A percentile compares a stretch with the other conserved stretches of the same genome.
Conservation (phyloP, 192 early-diverging fungal genomes). For the Podila epigama region DNA sequence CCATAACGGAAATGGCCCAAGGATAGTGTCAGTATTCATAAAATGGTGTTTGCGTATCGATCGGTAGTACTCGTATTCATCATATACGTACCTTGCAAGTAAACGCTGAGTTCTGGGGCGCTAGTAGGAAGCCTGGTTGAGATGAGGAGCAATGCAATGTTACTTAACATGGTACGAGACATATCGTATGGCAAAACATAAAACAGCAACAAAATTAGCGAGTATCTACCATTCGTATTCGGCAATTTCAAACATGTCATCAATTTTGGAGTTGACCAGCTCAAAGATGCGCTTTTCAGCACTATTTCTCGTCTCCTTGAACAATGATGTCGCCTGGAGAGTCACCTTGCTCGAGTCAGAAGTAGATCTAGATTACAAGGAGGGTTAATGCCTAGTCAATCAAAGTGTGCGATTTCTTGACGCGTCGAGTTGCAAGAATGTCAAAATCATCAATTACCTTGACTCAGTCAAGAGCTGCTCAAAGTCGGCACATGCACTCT, state of each 20-base stretch:
- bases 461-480: slow-evolving; percentile 78
- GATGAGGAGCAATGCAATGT: not conserved
- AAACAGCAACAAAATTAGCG: not conserved
- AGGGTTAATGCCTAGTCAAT: no score
- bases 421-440: not conserved
- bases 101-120: slow-evolving; percentile 64
- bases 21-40: not conserved
- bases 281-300: slow-evolving; percentile 85
- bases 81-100: slow-evolving; percentile 70
- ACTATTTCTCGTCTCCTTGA: slow-evolving; percentile 71
- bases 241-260: slow-evolving; percentile 80
- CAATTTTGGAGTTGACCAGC: slow-evolving; percentile 81
- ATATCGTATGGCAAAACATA: not conserved
- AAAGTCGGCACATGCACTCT: slow-evolving; percentile 72
- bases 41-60: no score
- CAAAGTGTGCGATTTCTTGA: not conserved
- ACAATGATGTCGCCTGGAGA: slow-evolving; percentile 69
- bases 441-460: slow-evolving; percentile 26
- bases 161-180: not conserved
- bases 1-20: not conserved
- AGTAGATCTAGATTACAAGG: slow-evolving; percentile 50
- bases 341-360: slow-evolving; percentile 63
- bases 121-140: slow-evolving; percentile 60
- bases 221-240: slow-evolving; percentile 85
- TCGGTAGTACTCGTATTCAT: not conserved